These are phyloP conservation scores for Nakaseomyces nivariensis DNA, from an alignment of 1,139 yeast species.

Conservation along the genomic window DNA sequence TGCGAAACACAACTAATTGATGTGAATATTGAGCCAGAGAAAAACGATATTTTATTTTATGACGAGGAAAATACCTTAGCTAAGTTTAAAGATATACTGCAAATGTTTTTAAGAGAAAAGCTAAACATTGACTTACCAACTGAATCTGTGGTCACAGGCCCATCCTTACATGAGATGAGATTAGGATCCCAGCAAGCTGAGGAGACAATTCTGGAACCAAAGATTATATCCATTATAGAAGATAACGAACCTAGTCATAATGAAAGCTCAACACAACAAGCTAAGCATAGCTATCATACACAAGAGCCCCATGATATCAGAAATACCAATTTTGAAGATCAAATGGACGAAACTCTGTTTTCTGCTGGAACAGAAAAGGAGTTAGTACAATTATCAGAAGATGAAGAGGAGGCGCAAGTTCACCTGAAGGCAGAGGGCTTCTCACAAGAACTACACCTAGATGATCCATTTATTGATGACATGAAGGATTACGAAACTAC, in stretches of 20 bases:
- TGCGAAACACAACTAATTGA: conserved; percentile 24
- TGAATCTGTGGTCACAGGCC: background rate
- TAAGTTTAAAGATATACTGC: conserved; percentile 4
- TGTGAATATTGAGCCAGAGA: conserved; percentile 38
- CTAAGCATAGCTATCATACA: background rate
- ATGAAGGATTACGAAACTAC: background rate
- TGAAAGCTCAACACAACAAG: background rate
- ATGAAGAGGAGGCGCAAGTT: too few relatives aligned
- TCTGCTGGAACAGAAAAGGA: background rate
- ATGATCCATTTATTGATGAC: background rate
- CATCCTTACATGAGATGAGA: conserved; percentile 1
- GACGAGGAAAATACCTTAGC: conserved; percentile 14
- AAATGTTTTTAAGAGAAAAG: conserved; percentile 3
- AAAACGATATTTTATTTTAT: conserved; percentile 33
- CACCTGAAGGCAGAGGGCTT: background rate
- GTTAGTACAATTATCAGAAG: background rate
- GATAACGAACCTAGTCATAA: background rate
- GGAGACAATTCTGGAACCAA: background rate
- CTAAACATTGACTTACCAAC: background rate
- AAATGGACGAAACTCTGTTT: background rate
- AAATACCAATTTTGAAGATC: background rate
- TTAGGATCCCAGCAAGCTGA: background rate
- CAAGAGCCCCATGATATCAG: too few relatives aligned
- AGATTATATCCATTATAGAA: background rate
- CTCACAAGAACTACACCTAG: background rate